These are phyloP conservation scores for Chlorella ohadii DNA, from an alignment of 139 green algal genomes.

Conservation along the genomic window DNA sequence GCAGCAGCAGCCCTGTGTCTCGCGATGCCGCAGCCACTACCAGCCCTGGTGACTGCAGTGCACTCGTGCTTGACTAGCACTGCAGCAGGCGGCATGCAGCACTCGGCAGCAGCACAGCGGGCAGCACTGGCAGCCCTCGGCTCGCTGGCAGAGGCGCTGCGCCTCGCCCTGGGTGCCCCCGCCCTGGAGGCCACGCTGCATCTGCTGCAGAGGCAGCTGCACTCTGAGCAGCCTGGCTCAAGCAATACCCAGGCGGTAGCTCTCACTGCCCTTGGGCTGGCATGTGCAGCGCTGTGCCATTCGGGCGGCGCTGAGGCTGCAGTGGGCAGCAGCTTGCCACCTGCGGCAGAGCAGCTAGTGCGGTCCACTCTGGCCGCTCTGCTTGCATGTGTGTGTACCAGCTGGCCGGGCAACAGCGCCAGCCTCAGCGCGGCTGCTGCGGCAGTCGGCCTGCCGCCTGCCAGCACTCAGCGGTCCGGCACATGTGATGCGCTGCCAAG, in stretches of 20 bases:
- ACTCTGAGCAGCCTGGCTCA: not conserved
- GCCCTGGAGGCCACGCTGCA: not conserved
- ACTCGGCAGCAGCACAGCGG: conserved; percentile 8
- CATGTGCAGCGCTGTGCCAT: not conserved
- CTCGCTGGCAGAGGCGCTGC: not conserved
- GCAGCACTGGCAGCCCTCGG: conserved; percentile 10
- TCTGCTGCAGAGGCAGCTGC: not conserved
- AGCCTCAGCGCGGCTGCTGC: not conserved
- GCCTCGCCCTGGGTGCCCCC: not conserved
- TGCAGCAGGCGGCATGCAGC: not conserved
- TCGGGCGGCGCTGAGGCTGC: not conserved
- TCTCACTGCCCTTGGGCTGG: not conserved
- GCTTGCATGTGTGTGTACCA: not conserved
- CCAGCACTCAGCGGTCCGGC: not conserved
- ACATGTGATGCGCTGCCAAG: not conserved
- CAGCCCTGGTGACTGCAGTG: conserved; percentile 19
- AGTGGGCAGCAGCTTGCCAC: not conserved
- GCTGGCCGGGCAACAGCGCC: not conserved
- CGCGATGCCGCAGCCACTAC: conserved; percentile 3
- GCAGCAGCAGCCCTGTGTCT: conserved; percentile 26
- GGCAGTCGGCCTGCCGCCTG: not conserved
- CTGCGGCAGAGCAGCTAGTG: not conserved
- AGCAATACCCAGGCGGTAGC: too few species aligned
- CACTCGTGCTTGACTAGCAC: not conserved
- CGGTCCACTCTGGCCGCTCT: not conserved